phyloP scores from a whole-genome alignment of 371 early-diverging fungal genomes.

The Parasitella parasitica region DNA sequence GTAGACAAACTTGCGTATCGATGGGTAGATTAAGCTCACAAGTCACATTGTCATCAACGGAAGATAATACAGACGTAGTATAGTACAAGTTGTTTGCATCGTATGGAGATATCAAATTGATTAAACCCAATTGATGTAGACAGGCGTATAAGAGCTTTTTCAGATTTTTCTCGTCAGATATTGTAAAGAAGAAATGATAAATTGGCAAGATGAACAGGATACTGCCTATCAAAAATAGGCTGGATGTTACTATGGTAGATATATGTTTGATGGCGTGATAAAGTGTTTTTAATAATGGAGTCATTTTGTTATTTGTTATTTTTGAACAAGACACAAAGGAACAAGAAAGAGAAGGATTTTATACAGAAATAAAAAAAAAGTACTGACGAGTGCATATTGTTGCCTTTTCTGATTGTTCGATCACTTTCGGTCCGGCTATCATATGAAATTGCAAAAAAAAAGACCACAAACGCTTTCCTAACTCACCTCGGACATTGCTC shows the following conservation, averaged over 20 bases:
- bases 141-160: not conserved
- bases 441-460: no score
- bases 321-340: not conserved
- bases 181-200: not conserved
- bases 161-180: not conserved
- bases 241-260: slow-evolving; percentile 2
- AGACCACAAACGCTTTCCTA: not conserved
- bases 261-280: not conserved
- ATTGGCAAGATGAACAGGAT: slow-evolving; percentile 5
- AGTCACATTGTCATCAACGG: not conserved
- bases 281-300: not conserved
- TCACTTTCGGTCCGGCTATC: not conserved
- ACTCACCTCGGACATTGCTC: not conserved
- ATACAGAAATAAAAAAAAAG: not conserved
- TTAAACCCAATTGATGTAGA: not conserved
- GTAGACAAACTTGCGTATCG: slow-evolving; percentile 7
- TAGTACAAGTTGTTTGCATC: not conserved
- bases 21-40: slow-evolving; percentile 1
- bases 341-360: not conserved
- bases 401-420: not conserved
- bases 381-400: not conserved
- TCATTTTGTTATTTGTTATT: not conserved
- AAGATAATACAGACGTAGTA: not conserved
- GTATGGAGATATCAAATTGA: not conserved
- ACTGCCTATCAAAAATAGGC: not conserved